Conservation (phyloP, 768 basidiomycete species). For the Suillus subaureus region DNA sequence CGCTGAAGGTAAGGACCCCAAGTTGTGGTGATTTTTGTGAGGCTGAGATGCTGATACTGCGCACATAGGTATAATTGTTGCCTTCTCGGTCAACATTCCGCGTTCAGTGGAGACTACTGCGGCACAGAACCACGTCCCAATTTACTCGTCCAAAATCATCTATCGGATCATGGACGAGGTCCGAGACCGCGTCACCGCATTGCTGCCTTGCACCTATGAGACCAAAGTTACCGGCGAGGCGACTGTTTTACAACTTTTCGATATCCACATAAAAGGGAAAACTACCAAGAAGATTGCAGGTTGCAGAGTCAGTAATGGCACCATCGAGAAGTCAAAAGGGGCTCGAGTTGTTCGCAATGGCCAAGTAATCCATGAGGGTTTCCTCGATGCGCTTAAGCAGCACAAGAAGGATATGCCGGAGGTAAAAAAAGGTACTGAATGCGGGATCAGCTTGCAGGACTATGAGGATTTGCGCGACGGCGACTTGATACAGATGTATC, state of each 20-base stretch:
- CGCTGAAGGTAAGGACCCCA: constrained; percentile 60
- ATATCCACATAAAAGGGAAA: constrained; percentile 77
- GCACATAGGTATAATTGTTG: constrained; percentile 72
- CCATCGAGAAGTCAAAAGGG: constrained; percentile 66
- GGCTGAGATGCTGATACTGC: constrained; percentile 8
- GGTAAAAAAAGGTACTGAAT: constrained; percentile 88
- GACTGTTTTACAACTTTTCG: constrained; percentile 82
- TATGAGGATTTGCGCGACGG: constrained; percentile 76
- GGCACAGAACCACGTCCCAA: constrained; percentile 61
- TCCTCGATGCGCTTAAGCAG: constrained; percentile 81
- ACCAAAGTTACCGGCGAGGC: constrained; percentile 87
- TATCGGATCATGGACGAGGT: constrained; percentile 93
- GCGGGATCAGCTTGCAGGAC: constrained; percentile 77
- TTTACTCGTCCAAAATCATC: constrained; percentile 82
- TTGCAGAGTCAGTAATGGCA: constrained; percentile 85
- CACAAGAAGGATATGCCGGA: constrained; percentile 88
- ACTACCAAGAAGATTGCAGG: constrained; percentile 81
- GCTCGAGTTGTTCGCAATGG: constrained; percentile 76
- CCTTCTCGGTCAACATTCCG: constrained; percentile 82
- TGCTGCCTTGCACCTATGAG: constrained; percentile 83
- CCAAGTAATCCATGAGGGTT: constrained; percentile 65
- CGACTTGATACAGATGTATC: constrained; percentile 80
- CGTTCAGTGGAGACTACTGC: constrained; percentile 69
- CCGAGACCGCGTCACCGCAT: constrained; percentile 62
- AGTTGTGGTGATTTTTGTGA: not conserved